Evolutionary conservation across 345 rosid genomes (phyloP), one percentile per base, ranked within the genome.

Genomic region (Hibiscus mutabilis): DNA sequence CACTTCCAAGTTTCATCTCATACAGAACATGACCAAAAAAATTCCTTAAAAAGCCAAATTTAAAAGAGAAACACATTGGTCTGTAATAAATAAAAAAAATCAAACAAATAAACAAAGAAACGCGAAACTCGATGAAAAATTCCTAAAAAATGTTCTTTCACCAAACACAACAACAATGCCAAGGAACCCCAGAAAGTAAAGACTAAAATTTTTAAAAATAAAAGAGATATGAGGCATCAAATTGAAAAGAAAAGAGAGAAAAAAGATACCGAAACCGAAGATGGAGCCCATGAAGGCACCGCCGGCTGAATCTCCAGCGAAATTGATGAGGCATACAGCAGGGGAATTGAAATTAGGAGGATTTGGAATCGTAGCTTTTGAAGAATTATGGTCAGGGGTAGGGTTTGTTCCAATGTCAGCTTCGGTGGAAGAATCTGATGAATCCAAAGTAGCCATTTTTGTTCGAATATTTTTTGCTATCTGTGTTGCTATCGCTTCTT

Each of bases 261-360:
- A 46, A 12, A 42, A 42, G 4, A 13, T 49, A 92, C 99, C 98
- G 70, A 81, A 92, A 70, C 97, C 97, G 66, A 89, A 89, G 63
- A 92, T 84, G 72, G 96, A 86, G 74, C 98, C 97, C 92, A 87
- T 85, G 62, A 95, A 76, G 58, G 94, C 94, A 66, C 99, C 99
- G 18, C 86, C 89, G 37, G 88, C 88, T 60, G 98, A 78, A 83
- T 92, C 97, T 51, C 85, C 87, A 0, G 87, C 91, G 77, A 84
- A 89, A 56, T 87, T 87, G 71, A 84, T 40, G 76, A 95, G 78
- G 76, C 99, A 95, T 59, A 88, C 89, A 47, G 83, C 86, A 13
- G 91, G 88, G 47, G 87, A 73, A 65, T 65, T 47, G 13, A 81
- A 44, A 68, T 60, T 55, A 2, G 58, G 7, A 0, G 82, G 57